A percentile compares a stretch with the other conserved stretches of the same genome.
Conservation (phyloP, 495 filamentous ascomycete genomes). For the Talaromyces trachyspermus region DNA sequence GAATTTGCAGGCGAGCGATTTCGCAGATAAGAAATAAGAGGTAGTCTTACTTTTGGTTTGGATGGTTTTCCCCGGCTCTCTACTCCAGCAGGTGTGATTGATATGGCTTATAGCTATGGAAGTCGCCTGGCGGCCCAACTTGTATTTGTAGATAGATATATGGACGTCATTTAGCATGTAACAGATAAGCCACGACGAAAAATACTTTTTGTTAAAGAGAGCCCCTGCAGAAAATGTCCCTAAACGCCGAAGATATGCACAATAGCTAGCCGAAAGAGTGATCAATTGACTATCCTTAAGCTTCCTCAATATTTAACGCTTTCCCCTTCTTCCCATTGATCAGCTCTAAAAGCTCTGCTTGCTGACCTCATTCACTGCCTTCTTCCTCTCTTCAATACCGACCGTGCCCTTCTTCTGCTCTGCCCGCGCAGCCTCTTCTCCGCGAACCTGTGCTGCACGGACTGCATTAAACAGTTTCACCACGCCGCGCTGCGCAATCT, state of each 20-base stretch:
- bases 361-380: slow-evolving; percentile 87
- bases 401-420: slow-evolving; percentile 66
- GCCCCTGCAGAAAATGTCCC: neutral
- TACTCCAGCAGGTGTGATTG: slow-evolving; percentile 9
- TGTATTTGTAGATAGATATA: slow-evolving; percentile 5
- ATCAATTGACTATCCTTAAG: slow-evolving; percentile 23
- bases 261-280: neutral
- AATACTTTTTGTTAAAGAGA: too few relatives aligned
- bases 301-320: slow-evolving; percentile 42
- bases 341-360: slow-evolving; percentile 92
- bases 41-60: neutral
- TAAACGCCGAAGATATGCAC: slow-evolving; percentile 1
- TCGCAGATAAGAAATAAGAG: slow-evolving; percentile 43
- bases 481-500: slow-evolving; percentile 85
- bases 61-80: neutral
- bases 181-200: neutral
- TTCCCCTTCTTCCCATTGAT: slow-evolving; percentile 57
- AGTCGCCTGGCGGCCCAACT: neutral
- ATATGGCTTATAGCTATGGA: neutral
- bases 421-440: slow-evolving; percentile 62
- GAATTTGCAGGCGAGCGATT: slow-evolving; percentile 93
- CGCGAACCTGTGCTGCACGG: slow-evolving; percentile 80
- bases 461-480: slow-evolving; percentile 96
- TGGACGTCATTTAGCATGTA: neutral
- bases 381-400: slow-evolving; percentile 64